Conservation (phyloP, 768 basidiomycete species). For the Lyophyllum decastes region DNA sequence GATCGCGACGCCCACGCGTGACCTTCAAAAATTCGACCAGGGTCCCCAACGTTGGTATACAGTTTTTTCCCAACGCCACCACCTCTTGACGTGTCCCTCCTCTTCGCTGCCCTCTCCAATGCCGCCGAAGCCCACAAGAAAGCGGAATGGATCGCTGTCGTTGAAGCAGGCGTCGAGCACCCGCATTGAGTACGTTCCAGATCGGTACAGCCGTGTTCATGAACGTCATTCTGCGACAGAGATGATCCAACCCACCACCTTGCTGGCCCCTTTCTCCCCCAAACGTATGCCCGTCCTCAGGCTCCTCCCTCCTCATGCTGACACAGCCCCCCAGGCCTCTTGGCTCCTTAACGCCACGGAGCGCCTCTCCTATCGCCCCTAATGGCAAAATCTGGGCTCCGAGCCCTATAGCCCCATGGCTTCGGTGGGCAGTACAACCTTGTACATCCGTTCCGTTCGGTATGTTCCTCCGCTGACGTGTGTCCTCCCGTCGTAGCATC, state of each 20-base stretch:
- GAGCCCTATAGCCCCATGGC: slow-evolving; percentile 37
- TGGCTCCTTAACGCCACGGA: slow-evolving; percentile 37
- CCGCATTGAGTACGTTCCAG: slow-evolving; percentile 29
- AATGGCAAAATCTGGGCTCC: slow-evolving; percentile 14
- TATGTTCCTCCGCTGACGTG: neutral
- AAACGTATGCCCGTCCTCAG: slow-evolving; percentile 47
- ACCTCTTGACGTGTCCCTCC: neutral
- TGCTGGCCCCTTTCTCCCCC: slow-evolving; percentile 60
- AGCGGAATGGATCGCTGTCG: slow-evolving; percentile 1
- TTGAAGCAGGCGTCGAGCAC: slow-evolving; percentile 11
- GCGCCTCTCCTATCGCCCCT: slow-evolving; percentile 30
- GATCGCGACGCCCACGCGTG: neutral
- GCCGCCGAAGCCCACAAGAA: slow-evolving; percentile 1
- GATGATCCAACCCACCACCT: slow-evolving; percentile 61
- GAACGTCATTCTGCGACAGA: slow-evolving; percentile 29
- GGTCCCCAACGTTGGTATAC: too few relatives aligned
- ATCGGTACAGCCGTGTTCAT: neutral
- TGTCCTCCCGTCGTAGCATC: slow-evolving; percentile 38
- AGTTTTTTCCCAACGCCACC: neutral
- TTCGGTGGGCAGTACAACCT: slow-evolving; percentile 77
- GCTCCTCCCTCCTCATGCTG: slow-evolving; percentile 7
- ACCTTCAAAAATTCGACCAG: neutral
- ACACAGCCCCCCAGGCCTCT: slow-evolving; percentile 34
- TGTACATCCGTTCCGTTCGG: slow-evolving; percentile 38
- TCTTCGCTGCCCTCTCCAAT: neutral